A percentile compares a stretch with the other conserved stretches of the same genome.
phyloP scores from a whole-genome alignment of 495 filamentous ascomycete species.

The Collariella sp. region DNA sequence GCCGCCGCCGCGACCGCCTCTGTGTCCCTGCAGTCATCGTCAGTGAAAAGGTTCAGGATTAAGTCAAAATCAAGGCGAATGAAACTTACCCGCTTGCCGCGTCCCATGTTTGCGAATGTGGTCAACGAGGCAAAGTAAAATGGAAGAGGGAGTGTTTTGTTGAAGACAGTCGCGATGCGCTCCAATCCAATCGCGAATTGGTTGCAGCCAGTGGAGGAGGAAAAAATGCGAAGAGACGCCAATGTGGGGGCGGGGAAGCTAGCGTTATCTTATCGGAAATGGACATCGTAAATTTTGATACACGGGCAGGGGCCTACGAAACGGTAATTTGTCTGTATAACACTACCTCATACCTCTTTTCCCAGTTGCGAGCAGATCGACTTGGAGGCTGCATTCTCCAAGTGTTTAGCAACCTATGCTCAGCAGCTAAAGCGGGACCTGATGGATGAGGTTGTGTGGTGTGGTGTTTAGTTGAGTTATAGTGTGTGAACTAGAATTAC shows the following conservation, averaged over 20 bases:
- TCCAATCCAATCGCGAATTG: conserved; percentile 18
- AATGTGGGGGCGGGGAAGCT: conserved; percentile 19
- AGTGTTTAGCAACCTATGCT: no score
- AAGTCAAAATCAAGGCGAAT: not conserved
- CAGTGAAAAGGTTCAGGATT: not conserved
- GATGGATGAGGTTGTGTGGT: no score
- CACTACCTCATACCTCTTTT: no score
- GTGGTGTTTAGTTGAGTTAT: no score
- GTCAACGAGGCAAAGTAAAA: conserved; percentile 10
- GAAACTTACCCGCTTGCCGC: conserved; percentile 19
- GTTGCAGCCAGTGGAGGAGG: conserved; percentile 1
- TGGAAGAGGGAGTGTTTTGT: not conserved
- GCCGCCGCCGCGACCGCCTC: conserved; percentile 17
- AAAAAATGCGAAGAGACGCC: conserved; percentile 9
- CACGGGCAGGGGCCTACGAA: no score
- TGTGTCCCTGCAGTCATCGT: conserved; percentile 9
- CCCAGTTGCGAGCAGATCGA: no score
- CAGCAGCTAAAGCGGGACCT: no score
- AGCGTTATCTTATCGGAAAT: conserved; percentile 13
- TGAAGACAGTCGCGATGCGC: conserved; percentile 14
- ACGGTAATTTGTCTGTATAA: no score
- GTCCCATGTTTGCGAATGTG: conserved; percentile 14
- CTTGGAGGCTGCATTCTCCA: no score
- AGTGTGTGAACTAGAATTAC: no score
- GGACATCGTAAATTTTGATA: not conserved